These are phyloP conservation scores for Suillus subalutaceus DNA, from an alignment of 768 basidiomycete species.

Conservation along the genomic window DNA sequence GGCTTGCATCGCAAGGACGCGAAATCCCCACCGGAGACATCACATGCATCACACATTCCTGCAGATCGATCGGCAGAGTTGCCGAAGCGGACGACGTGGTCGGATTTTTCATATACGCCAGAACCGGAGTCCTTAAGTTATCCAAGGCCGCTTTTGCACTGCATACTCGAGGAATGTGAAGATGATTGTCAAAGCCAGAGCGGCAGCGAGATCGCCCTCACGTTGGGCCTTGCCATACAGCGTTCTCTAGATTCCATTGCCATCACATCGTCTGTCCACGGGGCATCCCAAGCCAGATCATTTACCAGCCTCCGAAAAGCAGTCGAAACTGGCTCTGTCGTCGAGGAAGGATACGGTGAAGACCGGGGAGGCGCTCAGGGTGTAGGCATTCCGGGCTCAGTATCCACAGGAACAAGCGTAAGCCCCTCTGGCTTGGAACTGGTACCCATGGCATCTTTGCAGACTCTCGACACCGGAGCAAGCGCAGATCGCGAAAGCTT, in stretches of 20 bases:
- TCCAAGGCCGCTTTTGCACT: constrained; percentile 23
- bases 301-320: background rate
- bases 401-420: constrained; percentile 22
- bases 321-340: constrained; percentile 1
- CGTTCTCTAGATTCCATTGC: constrained; percentile 18
- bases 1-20: background rate
- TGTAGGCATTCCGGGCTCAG: background rate
- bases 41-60: background rate
- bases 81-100: constrained; percentile 32
- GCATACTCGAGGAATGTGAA: constrained; percentile 34
- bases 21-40: background rate
- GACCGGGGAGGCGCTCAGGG: constrained; percentile 18
- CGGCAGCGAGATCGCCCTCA: constrained; percentile 16
- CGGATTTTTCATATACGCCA: constrained; percentile 27
- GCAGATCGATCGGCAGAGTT: constrained; percentile 1
- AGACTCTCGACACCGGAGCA: constrained; percentile 9
- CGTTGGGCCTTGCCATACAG: constrained; percentile 18
- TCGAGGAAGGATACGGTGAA: constrained; percentile 3
- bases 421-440: constrained; percentile 18
- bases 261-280: constrained; percentile 2
- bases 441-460: constrained; percentile 27
- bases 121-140: constrained; percentile 20
- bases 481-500: constrained; percentile 24
- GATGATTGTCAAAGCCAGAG: constrained; percentile 28
- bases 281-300: constrained; percentile 1